Evolutionary conservation across 495 filamentous ascomycete genomes (phyloP).

Genomic region (Neurospora sp.): DNA sequence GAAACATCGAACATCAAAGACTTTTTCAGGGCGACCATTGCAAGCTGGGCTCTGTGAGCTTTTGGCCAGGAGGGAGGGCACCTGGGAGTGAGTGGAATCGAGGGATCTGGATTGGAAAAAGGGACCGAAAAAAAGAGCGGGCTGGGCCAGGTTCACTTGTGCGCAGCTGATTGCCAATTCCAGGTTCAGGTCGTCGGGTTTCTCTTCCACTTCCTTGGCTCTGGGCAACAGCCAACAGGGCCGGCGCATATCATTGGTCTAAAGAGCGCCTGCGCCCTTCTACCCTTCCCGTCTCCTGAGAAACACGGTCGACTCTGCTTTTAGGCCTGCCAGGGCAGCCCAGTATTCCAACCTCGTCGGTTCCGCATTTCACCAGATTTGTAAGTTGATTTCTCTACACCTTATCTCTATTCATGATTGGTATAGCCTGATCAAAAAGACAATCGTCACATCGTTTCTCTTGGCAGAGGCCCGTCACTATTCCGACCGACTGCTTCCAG

Average conservation of each 20-base stretch:
- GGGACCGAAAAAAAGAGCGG: background rate
- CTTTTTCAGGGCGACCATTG: background rate
- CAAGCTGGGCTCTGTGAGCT: background rate
- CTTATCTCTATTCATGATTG: background rate
- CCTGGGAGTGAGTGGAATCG: background rate
- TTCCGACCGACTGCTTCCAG: background rate
- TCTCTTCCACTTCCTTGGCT: background rate
- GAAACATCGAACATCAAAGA: background rate
- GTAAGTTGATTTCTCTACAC: conserved; percentile 13
- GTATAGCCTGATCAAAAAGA: background rate
- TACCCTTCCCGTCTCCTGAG: conserved; percentile 12
- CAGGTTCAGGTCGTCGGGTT: background rate
- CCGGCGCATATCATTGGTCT: conserved; percentile 3
- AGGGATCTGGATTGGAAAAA: background rate
- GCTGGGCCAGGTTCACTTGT: background rate
- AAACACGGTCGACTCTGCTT: conserved; percentile 1
- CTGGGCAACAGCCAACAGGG: background rate
- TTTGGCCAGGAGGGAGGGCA: background rate
- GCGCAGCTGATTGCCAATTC: background rate
- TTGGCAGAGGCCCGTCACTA: background rate
- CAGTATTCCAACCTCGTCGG: conserved; percentile 10
- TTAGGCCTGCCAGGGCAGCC: conserved; percentile 8
- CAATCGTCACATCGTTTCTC: background rate
- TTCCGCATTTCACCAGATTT: conserved; percentile 11
- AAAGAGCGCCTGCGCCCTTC: conserved; percentile 2